Percentiles rank a stretch among this genome's conserved stretches.
phyloP scores from a whole-genome alignment of 2,329 filamentous ascomycete species.

The Aspergillus japonicus region DNA sequence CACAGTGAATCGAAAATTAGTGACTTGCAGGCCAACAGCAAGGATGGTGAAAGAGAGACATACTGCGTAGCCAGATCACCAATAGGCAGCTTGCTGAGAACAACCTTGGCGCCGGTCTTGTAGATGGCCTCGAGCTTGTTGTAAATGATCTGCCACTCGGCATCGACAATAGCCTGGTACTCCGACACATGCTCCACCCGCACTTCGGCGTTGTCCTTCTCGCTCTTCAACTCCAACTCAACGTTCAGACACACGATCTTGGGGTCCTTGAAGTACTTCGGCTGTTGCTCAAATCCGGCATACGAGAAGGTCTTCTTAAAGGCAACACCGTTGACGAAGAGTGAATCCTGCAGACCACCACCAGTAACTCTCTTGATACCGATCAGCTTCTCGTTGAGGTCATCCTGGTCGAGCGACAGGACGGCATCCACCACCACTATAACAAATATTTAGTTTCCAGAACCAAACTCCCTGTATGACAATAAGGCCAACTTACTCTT shows the following conservation, averaged over 20 bases:
- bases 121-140: conserved; percentile 96
- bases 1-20: neutral
- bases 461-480: neutral
- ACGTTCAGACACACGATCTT: conserved; percentile 98
- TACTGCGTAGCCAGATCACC: conserved; percentile 93
- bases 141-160: conserved; percentile 99
- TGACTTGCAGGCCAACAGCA: neutral
- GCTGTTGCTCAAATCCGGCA: conserved; percentile 98
- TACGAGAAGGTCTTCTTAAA: conserved; percentile 99
- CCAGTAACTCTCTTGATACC: conserved; percentile 98
- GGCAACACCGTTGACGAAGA: conserved; percentile 95
- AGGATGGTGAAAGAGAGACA: conserved; percentile 17
- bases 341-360: conserved; percentile 90
- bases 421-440: conserved; percentile 97
- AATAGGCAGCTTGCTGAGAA: conserved; percentile 94
- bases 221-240: conserved; percentile 95
- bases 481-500: conserved; percentile 65
- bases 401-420: conserved; percentile 89
- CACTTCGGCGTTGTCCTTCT: conserved; percentile 99
- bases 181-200: conserved; percentile 97
- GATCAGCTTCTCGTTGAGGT: conserved; percentile 96
- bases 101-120: conserved; percentile 94
- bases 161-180: conserved; percentile 98
- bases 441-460: conserved; percentile 20
- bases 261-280: conserved; percentile 88